Evolutionary conservation across 352 stramenopile genomes (phyloP), one percentile per base, ranked within the genome.

Genomic region (Globisporangium perplexum): DNA sequence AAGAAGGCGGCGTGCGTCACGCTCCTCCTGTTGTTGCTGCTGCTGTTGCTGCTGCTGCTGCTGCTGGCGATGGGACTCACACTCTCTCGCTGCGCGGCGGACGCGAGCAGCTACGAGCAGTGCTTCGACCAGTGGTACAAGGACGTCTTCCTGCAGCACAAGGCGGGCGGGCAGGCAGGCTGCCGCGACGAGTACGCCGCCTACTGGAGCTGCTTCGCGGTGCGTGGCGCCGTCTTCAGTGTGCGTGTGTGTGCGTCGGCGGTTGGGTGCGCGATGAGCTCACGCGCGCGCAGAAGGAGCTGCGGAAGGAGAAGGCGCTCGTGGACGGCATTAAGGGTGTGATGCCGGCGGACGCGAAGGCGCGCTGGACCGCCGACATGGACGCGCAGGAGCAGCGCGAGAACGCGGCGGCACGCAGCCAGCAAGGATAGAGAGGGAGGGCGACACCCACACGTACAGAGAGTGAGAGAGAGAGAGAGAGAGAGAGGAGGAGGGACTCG

Each of bases 81-180:
- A 30, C n/a, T n/a, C n/a, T n/a, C n/a, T n/a, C n/a, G n/a, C n/a
- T n/a, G n/a, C 28, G 28, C 26, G 28, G 1, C 30, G 15, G 3
- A n/a, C 52, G 26, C 62, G 20, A 23, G 46, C 50, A 81, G 71
- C 15, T 86, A 87, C 58, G 83, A 94, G 59, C 77, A 91, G 55
- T 94, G 83, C 71, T 94, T 94, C 67, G 83, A 94, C 57, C 70
- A 77, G 64, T 94, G 83, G 83, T 94, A 92, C 66, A 88, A 80
- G 47, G 69, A 92, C 36, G 71, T 92, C 28, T 94, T 94, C 56
- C 64, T 94, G 20, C 78, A 90, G 69, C 67, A 88, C 44, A 92
- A 89, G 55, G 81, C 77, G 33, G 49, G 84, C 33, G 79, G 78
- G 50, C 62, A 83, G 54, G 62, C 90, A 15, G 83, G 83, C 49